These are phyloP conservation scores for Termitomyces sp. DNA, from an alignment of 768 basidiomycete genomes.

Conservation along the genomic window DNA sequence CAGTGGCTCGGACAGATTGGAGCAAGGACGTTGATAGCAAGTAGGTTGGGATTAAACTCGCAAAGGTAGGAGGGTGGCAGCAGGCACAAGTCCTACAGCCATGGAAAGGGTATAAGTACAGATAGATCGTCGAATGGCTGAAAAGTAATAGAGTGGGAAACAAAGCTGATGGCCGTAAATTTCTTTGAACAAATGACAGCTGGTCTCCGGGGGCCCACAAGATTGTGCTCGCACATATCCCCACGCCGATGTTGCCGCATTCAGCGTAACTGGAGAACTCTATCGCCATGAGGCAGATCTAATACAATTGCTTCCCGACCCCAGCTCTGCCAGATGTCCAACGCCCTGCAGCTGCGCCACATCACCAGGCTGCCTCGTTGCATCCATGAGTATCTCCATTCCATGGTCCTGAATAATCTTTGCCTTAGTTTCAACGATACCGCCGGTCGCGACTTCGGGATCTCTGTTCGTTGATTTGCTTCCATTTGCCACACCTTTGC, in stretches of 20 bases:
- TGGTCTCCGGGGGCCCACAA: slow-evolving; percentile 17
- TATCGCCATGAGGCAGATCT: slow-evolving; percentile 11
- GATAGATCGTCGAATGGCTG: slow-evolving; percentile 20
- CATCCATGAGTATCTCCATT: background rate
- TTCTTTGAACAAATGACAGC: slow-evolving; percentile 12
- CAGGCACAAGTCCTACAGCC: slow-evolving; percentile 20
- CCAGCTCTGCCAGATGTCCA: background rate
- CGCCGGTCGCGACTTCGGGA: slow-evolving; percentile 8
- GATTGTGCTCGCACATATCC: background rate
- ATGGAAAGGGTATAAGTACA: slow-evolving; percentile 32
- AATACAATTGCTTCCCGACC: slow-evolving; percentile 8
- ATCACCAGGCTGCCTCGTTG: slow-evolving; percentile 4
- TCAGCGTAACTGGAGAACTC: background rate
- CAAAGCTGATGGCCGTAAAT: slow-evolving; percentile 5
- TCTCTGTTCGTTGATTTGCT: slow-evolving; percentile 4
- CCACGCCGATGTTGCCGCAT: background rate
- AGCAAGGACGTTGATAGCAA: background rate
- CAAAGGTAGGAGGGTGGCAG: slow-evolving; percentile 15
- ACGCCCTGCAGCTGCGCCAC: slow-evolving; percentile 12
- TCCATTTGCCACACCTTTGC: background rate
- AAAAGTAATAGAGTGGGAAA: slow-evolving; percentile 17
- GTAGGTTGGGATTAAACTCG: slow-evolving; percentile 10
- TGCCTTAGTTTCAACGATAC: background rate
- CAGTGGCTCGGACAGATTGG: too few relatives aligned
- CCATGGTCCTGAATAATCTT: background rate